Base-by-base conservation (phyloP, 495 filamentous ascomycete genomes). In the Penicillium crystallinum region DNA sequence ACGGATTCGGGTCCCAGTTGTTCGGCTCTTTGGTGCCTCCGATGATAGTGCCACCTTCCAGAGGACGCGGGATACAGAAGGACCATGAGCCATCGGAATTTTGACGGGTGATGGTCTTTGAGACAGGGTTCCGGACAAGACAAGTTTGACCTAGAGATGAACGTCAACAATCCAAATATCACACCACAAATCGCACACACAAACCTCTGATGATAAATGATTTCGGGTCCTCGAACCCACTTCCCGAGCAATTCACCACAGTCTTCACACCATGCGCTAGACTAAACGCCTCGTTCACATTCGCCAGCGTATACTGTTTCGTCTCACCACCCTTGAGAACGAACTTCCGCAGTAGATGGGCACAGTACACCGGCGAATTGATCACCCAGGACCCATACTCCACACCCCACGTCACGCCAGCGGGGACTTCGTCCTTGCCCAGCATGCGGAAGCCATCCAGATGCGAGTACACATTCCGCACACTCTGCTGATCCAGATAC, bases 351-450 rank as follows among this genome's bases (percentile, higher is more conserved):
- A 85, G 59, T 52, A 86, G 57, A 51, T 77, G 75, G 15, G 69
- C 66, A 57, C 78, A 81, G 55, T 86, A 86, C 6, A 85, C 77
- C 57, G 82, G 82, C 6, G 81, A 75, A 52, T 85, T 85, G 5
- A 86, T 58, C 56, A 77, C 81, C 58, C 76, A 83, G 0, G 81
- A 78, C 14, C 70, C 54, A 63, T 86, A 86, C 53, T 75, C 61
- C 12, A 74, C 81, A 0, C 79, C 82, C 80, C 79, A 79, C 15
- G 62, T 66, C 5, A 83, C 72, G 0, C 70, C 73, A 17, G 57
- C 56, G 0, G 81, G 81, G 0, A 78, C 23, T 30, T 82, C 78
- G 0, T 54, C 41, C 2, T 29, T n/a, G 0, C 25, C 1, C 4
- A 82, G 47, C 0, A 70, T 27, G 4, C 73, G 65, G 52, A 83